Evolutionary conservation across 2,329 filamentous ascomycete species (phyloP).

Genomic region (Sphaerulina populicola): DNA sequence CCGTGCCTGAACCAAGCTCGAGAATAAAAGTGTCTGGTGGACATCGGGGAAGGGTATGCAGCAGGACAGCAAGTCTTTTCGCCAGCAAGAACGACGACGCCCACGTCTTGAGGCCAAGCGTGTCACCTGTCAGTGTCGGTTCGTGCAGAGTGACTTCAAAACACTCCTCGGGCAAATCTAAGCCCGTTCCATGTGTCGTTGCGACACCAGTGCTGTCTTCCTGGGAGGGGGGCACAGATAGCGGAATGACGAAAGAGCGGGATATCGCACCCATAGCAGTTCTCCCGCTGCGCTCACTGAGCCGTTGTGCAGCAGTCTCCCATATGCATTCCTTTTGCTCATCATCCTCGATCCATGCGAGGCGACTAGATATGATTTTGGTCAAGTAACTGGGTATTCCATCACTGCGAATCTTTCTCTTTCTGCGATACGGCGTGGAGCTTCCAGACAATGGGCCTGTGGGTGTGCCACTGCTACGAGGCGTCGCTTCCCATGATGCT

Average conservation of each 20-base stretch:
- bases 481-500: slow-evolving; percentile 55
- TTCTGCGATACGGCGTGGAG: slow-evolving; percentile 21
- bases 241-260: slow-evolving; percentile 50
- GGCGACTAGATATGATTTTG: slow-evolving; percentile 56
- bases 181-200: slow-evolving; percentile 5
- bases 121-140: slow-evolving; percentile 78
- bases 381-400: slow-evolving; percentile 59
- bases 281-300: slow-evolving; percentile 80
- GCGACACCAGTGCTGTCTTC: slow-evolving; percentile 13
- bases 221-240: slow-evolving; percentile 10
- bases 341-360: slow-evolving; percentile 62
- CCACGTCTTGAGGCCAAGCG: slow-evolving; percentile 91
- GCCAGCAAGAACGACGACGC: slow-evolving; percentile 81
- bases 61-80: slow-evolving; percentile 50
- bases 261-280: slow-evolving; percentile 57
- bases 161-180: slow-evolving; percentile 27
- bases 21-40: slow-evolving; percentile 40
- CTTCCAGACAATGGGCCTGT: slow-evolving; percentile 18
- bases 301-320: slow-evolving; percentile 67
- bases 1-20: slow-evolving; percentile 84
- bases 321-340: slow-evolving; percentile 61
- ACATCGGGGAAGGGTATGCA: slow-evolving; percentile 13
- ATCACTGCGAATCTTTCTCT: slow-evolving; percentile 40
- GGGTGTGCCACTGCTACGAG: slow-evolving; percentile 21
- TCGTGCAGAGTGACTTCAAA: slow-evolving; percentile 69